Evolutionary conservation across 768 basidiomycete genomes (phyloP), one percentile per base, ranked within the genome.

Genomic region (Candolleomyces eurysporus): DNA sequence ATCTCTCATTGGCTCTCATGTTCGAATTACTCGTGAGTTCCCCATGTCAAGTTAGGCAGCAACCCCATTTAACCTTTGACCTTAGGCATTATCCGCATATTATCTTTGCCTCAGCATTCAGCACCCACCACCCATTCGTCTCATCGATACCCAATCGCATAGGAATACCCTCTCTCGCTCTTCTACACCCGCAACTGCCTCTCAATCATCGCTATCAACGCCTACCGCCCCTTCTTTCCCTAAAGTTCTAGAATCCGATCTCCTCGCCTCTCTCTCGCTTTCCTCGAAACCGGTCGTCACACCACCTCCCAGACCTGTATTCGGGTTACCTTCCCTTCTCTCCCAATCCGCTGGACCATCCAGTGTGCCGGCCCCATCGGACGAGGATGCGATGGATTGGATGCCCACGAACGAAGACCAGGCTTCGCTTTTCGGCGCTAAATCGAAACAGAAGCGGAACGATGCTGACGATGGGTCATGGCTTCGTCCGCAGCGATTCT

Each of bases 401-500:
- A 82, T 79, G 13, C 89, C 91, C 0, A 86, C 85, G 1, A 76
- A 78, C 55, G 59, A 50, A 11, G 53, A 60, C 14, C 55, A 66
- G 55, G 61, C 65, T 4, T 51, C 49, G 7, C 9, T 5, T 21
- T 51, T 26, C 68, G 67, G 31, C 57, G 59, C 58, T 56, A 6
- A 17, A 17, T 21, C 16, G 45, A 46, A 46, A 13, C 61, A 61
- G 67, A 75, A 65, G 63, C 60, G 8, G 57, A 63, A 48, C 63
- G 68, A 43, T 67, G 73, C 11, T 31, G 52, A 80, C 19, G 79
- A 82, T 57, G 77, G 76, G 8, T 71, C 75, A 26, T 87, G 82
- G 84, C 66, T 92, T 54, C 83, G 85, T 5, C 89, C 87, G 4
- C 90, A 91, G 65, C 80, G 82, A 14, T 92, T 91, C 69, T 92